Percentiles rank a stretch among this genome's conserved stretches.
phyloP scores from a whole-genome alignment of 768 basidiomycete genomes.

The Tulasnella sp. region DNA sequence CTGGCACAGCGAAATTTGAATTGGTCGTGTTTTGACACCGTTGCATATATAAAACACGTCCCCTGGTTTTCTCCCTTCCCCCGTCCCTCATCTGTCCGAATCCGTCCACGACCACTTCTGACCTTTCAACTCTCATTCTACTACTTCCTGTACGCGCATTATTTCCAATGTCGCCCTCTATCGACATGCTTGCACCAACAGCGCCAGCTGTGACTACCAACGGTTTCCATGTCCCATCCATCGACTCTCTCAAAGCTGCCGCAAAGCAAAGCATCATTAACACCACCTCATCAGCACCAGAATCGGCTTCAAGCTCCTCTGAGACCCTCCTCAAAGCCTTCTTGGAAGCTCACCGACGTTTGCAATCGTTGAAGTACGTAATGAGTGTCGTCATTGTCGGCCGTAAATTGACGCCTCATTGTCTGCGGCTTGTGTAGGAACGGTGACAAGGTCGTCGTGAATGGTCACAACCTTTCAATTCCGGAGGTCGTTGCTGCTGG shows the following conservation, averaged over 20 bases:
- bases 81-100: not conserved
- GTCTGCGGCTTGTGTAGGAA: slow-evolving; percentile 51
- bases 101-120: not conserved
- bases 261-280: slow-evolving; percentile 15
- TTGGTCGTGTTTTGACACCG: not conserved
- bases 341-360: slow-evolving; percentile 21
- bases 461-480: slow-evolving; percentile 69
- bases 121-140: not conserved
- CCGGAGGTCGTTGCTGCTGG: slow-evolving; percentile 74
- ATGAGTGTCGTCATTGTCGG: not conserved
- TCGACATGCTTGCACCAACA: not conserved
- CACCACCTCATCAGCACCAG: slow-evolving; percentile 5
- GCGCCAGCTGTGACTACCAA: slow-evolving; percentile 6
- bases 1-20: not conserved
- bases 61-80: not conserved
- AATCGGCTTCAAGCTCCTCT: slow-evolving; percentile 1
- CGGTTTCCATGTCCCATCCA: slow-evolving; percentile 8
- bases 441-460: slow-evolving; percentile 60
- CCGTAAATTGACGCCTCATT: slow-evolving; percentile 1
- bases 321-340: slow-evolving; percentile 27
- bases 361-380: slow-evolving; percentile 18
- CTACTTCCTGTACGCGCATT: not conserved
- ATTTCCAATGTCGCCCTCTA: not conserved
- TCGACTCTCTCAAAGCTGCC: slow-evolving; percentile 19
- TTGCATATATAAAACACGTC: not conserved